A percentile compares a stretch with the other conserved stretches of the same genome.
phyloP scores from a whole-genome alignment of 306 rosid species.

The Gastrolobium villosum region DNA sequence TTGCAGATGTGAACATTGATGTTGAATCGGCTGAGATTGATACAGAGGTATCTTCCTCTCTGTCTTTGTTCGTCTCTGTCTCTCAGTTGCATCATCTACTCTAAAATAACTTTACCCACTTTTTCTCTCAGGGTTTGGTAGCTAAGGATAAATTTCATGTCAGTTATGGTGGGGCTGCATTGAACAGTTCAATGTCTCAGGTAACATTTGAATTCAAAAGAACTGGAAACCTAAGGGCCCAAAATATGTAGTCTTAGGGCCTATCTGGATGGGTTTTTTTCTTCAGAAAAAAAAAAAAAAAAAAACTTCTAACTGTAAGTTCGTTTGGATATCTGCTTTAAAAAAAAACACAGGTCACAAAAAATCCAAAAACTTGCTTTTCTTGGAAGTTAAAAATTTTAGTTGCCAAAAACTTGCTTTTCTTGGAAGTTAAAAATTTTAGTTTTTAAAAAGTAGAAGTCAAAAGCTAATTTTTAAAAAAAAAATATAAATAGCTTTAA shows the following conservation, averaged over 20 bases:
- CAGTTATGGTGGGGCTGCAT: slow-evolving; percentile 88
- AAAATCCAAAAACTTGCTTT: too few species aligned
- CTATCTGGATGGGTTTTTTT: too few species aligned
- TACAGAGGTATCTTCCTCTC: slow-evolving; percentile 69
- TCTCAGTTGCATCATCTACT: slow-evolving; percentile 22
- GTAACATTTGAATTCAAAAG: slow-evolving; percentile 52
- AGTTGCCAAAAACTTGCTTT: too few species aligned
- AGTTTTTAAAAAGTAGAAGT: too few species aligned
- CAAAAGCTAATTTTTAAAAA: too few species aligned
- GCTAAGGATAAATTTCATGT: slow-evolving; percentile 97
- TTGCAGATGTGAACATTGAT: slow-evolving; percentile 90
- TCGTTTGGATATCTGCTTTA: too few species aligned
- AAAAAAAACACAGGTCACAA: too few species aligned
- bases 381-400: too few species aligned
- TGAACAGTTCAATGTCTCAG: slow-evolving; percentile 90
- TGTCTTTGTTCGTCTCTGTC: slow-evolving; percentile 35
- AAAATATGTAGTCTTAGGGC: slow-evolving; percentile 1
- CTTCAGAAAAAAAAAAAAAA: too few species aligned
- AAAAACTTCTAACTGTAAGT: too few species aligned
- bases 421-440: too few species aligned
- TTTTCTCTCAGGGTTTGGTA: slow-evolving; percentile 79
- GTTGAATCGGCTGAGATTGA: slow-evolving; percentile 97
- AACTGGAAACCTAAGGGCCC: slow-evolving; percentile 10
- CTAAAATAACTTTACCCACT: slow-evolving; percentile 37
- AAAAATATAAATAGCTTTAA: too few species aligned